Base-by-base conservation (phyloP, 1,284 basidiomycete species). In the Microbotryomycetes sp. region DNA sequence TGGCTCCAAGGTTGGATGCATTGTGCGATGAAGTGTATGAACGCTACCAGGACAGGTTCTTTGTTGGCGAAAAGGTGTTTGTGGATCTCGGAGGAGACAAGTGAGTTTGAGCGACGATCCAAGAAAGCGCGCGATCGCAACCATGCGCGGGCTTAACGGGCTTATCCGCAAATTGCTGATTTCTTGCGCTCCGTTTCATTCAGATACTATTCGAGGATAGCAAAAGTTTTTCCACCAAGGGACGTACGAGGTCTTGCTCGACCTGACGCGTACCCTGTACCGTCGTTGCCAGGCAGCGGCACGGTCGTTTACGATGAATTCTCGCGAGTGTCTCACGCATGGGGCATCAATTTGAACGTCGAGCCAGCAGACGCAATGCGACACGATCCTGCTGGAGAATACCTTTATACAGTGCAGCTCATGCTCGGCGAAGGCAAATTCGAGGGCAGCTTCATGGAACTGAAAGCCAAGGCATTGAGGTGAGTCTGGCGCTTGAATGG, bases 21-120 rank as follows among this genome's bases (percentile, higher is more conserved):
- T 81, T 98, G 19, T 91, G 94, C 4, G 94, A 98, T 75, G 86
- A 86, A 55, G 88, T 97, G 46, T 96, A 86, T 74, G 94, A 97
- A 68, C 86, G 94, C 49, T 97, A 92, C 81, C 90, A 92, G 71
- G 87, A 97, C 78, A 84, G 94, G 42, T 98, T 92, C 78, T 98
- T 92, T 75, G 80, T 83, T 52, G 86, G 85, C 67, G 94, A 98
- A 78, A 86, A 63, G 48, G 63, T 69, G 56, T 72, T 74, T 36
- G 71, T 78, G 26, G 76, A 77, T 52, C 56, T 74, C 22, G 65
- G 48, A 22, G 64, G 73, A 25, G 75, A 74, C 63, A 73, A 71
- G 72, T 73, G 25, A 56, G 72, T 60, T 28, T 31, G 16, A 36
- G n/a, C n/a, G n/a, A n/a, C n/a, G n/a, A n/a, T n/a, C n/a, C n/a